Conservation (phyloP, 306 rosid genomes). For the Rosa chinensis region DNA sequence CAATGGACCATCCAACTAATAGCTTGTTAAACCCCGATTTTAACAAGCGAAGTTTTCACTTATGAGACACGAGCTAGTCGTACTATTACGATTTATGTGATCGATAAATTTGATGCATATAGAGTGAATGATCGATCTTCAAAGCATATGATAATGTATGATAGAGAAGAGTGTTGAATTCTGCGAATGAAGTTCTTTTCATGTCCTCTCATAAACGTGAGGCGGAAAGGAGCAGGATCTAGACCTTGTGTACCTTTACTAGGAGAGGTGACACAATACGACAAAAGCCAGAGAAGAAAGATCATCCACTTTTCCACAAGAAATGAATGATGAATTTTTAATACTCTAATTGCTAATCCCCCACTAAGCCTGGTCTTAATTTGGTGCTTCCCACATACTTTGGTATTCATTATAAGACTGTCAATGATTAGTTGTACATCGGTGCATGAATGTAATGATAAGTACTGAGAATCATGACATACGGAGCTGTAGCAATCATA, state of each 20-base stretch:
- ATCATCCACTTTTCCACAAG: neutral
- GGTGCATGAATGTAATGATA: constrained; percentile 22
- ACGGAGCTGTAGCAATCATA: neutral
- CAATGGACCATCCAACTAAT: no score
- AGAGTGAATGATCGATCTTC: no score
- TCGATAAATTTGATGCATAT: no score
- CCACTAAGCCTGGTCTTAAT: constrained; percentile 14
- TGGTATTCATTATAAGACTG: neutral
- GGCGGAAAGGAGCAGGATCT: constrained; percentile 10
- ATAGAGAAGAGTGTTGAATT: no score
- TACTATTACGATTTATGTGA: no score
- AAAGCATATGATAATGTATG: no score
- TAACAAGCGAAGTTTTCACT: no score
- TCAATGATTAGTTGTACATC: constrained; percentile 13
- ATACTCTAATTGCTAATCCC: neutral
- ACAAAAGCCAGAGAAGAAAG: constrained; percentile 13
- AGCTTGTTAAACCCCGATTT: no score
- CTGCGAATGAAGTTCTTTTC: neutral
- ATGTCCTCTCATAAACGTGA: neutral
- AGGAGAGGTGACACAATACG: neutral
- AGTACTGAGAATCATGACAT: neutral
- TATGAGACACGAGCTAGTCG: no score
- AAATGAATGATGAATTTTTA: neutral
- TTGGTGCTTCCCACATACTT: neutral
- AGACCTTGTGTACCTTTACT: neutral